Conservation (phyloP, 2,329 filamentous ascomycete species). For the Phialophora macrospora region DNA sequence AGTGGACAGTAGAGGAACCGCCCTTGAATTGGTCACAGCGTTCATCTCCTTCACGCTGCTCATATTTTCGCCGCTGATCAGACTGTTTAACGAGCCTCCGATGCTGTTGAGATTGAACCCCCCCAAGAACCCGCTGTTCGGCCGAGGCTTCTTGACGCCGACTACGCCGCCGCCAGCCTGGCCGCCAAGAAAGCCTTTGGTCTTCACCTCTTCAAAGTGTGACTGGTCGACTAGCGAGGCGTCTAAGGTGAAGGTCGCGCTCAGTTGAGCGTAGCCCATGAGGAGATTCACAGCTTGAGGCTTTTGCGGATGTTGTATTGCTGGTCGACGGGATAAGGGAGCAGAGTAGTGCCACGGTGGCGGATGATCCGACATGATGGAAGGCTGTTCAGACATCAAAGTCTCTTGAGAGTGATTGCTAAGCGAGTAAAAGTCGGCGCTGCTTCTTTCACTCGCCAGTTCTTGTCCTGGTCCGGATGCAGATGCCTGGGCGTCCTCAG, state of each 20-base stretch:
- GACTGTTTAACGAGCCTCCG: constrained; percentile 82
- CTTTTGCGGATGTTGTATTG: constrained; percentile 41
- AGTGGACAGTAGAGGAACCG: constrained; percentile 88
- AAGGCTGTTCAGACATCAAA: constrained; percentile 81
- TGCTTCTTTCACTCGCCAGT: constrained; percentile 81
- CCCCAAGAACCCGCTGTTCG: constrained; percentile 77
- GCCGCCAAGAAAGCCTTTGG: constrained; percentile 85
- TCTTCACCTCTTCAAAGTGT: constrained; percentile 93
- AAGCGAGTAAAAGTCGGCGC: constrained; percentile 90
- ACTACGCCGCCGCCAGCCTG: constrained; percentile 83
- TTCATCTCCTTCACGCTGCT: constrained; percentile 97
- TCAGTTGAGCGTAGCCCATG: constrained; percentile 97
- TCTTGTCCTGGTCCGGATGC: constrained; percentile 41
- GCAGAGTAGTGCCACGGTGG: constrained; percentile 43
- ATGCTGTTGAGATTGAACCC: constrained; percentile 87
- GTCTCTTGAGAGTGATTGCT: constrained; percentile 97
- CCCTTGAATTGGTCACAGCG: constrained; percentile 80
- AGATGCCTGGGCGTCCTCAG: constrained; percentile 6
- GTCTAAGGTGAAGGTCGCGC: constrained; percentile 89
- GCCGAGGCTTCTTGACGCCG: constrained; percentile 71
- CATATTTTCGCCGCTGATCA: constrained; percentile 83
- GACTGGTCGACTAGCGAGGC: constrained; percentile 86
- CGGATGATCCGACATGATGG: constrained; percentile 46
- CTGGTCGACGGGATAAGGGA: constrained; percentile 59
- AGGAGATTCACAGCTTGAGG: constrained; percentile 76